phyloP scores from a whole-genome alignment of 257 asterid species.

The Penstemon davidsonii region DNA sequence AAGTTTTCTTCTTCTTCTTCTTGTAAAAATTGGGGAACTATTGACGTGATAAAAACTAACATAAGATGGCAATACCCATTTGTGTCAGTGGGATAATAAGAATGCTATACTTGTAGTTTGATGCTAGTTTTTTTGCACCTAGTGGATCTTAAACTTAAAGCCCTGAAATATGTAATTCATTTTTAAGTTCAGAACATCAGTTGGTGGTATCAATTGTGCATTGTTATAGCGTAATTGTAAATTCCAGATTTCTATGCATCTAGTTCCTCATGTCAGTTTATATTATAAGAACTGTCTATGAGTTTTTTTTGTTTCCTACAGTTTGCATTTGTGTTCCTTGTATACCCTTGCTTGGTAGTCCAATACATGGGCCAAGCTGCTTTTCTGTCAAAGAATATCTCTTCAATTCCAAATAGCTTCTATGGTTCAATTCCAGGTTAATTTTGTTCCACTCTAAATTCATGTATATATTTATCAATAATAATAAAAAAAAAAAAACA shows the following conservation, averaged over 20 bases:
- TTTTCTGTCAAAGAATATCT: conserved; percentile 67
- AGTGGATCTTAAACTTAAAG: conserved; percentile 6
- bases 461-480: background rate
- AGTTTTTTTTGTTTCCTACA: conserved; percentile 25
- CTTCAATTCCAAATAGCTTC: conserved; percentile 62
- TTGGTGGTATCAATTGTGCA: background rate
- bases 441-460: conserved; percentile 25
- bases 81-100: conserved; percentile 12
- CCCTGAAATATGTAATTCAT: conserved; percentile 1
- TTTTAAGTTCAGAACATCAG: background rate
- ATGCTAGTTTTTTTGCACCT: background rate
- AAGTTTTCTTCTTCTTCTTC: background rate
- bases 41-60: background rate
- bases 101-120: conserved; percentile 1
- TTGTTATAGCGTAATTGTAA: conserved; percentile 10
- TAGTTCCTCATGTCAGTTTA: background rate
- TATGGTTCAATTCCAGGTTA: conserved; percentile 82
- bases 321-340: conserved; percentile 69
- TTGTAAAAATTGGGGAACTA: background rate
- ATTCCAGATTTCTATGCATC: background rate
- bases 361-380: conserved; percentile 99
- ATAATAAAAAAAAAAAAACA: too few relatives aligned
- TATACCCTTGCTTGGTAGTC: conserved; percentile 86
- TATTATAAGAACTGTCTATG: background rate
- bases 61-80: background rate